Percentiles rank a stretch among this genome's conserved stretches.
Conservation (phyloP, 2,329 filamentous ascomycete species). For the Diaporthe sp. region DNA sequence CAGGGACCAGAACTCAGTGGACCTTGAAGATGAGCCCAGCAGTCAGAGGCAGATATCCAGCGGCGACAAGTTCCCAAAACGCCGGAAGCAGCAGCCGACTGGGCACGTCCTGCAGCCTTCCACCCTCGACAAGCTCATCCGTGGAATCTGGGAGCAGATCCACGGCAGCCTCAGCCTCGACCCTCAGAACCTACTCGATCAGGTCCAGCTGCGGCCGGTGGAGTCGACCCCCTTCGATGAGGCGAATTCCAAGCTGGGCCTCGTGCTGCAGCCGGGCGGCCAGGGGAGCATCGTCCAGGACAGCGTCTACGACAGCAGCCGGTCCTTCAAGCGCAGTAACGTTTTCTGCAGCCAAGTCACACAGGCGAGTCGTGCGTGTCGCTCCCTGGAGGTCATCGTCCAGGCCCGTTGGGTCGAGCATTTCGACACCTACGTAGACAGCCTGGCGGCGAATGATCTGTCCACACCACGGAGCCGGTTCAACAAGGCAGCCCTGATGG, state of each 20-base stretch:
- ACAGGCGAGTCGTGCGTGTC: slow-evolving; percentile 63
- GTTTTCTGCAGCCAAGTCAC: slow-evolving; percentile 51
- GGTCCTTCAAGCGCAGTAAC: slow-evolving; percentile 50
- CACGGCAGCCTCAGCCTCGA: slow-evolving; percentile 49
- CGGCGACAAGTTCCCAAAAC: slow-evolving; percentile 28
- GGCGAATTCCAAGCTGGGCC: slow-evolving; percentile 19
- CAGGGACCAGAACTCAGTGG: slow-evolving; percentile 2
- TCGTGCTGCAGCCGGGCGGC: slow-evolving; percentile 9
- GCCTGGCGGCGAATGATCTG: slow-evolving; percentile 55
- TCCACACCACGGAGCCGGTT: slow-evolving; percentile 61
- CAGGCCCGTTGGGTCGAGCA: slow-evolving; percentile 70
- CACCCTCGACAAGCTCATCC: slow-evolving; percentile 51
- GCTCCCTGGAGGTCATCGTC: slow-evolving; percentile 71
- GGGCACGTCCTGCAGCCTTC: slow-evolving; percentile 33
- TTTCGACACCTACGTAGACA: slow-evolving; percentile 64
- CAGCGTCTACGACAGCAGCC: slow-evolving; percentile 26
- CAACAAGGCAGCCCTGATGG: slow-evolving; percentile 65
- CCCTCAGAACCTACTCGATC: slow-evolving; percentile 48
- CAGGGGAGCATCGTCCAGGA: slow-evolving; percentile 24
- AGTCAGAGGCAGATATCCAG: slow-evolving; percentile 16
- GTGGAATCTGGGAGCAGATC: slow-evolving; percentile 53
- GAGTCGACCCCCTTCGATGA: slow-evolving; percentile 24
- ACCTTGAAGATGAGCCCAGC: slow-evolving; percentile 12
- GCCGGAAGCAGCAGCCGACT: slow-evolving; percentile 25
- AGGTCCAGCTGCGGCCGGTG: slow-evolving; percentile 43